A percentile compares a stretch with the other conserved stretches of the same genome.
These are phyloP conservation scores for Cetraspora pellucida DNA, from an alignment of 192 early-diverging fungal species.

Conservation along the genomic window DNA sequence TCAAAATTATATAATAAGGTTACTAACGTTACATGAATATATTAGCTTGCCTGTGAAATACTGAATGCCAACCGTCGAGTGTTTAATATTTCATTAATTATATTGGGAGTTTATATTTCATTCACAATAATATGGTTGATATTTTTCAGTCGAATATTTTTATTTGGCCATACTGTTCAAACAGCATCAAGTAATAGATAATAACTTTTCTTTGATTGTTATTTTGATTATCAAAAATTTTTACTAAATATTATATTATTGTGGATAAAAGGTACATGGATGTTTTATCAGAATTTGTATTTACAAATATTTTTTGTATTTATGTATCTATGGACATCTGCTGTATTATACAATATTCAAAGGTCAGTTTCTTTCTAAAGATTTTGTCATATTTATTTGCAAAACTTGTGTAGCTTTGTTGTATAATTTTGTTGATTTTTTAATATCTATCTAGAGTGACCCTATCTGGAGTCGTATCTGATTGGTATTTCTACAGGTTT, in stretches of 20 bases:
- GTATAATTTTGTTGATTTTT: too few species aligned
- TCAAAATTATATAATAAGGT: too few species aligned
- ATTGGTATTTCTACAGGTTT: constrained; percentile 80
- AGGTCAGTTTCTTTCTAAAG: too few species aligned
- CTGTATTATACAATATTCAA: constrained; percentile 70
- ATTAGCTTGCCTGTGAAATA: constrained; percentile 72
- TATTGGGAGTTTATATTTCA: constrained; percentile 58
- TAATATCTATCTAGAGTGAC: constrained; percentile 47
- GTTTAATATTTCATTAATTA: constrained; percentile 60
- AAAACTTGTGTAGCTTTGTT: too few species aligned
- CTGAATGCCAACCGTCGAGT: constrained; percentile 70
- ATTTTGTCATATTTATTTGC: too few species aligned
- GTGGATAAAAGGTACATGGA: constrained; percentile 46
- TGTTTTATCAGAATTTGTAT: constrained; percentile 53
- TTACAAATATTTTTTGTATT: constrained; percentile 58
- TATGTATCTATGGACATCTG: constrained; percentile 77
- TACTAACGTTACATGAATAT: too few species aligned
- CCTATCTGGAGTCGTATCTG: constrained; percentile 69
- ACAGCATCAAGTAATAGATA: background rate
- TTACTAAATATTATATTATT: background rate
- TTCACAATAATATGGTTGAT: constrained; percentile 70
- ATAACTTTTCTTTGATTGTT: too few species aligned
- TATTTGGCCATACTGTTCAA: constrained; percentile 49
- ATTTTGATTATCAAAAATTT: too few species aligned
- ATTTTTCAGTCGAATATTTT: constrained; percentile 67